Evolutionary conservation across 352 stramenopile genomes (phyloP).

Genomic region (Stephanocyclus meneghinianus): DNA sequence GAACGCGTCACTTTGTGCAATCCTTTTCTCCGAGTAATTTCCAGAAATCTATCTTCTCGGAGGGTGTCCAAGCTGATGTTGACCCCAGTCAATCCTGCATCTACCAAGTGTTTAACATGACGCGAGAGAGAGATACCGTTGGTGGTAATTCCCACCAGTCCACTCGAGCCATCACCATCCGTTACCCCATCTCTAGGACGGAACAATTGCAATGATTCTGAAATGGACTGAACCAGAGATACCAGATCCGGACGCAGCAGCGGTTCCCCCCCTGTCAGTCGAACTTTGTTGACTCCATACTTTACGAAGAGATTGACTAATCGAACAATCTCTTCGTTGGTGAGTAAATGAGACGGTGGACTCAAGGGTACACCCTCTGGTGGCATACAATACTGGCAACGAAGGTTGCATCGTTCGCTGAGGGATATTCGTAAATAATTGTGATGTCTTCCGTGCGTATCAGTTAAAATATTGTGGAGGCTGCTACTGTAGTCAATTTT

Average conservation of each 20-base stretch:
- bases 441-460: slow-evolving; percentile 89
- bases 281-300: slow-evolving; percentile 89
- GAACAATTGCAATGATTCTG: slow-evolving; percentile 20
- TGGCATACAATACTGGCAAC: slow-evolving; percentile 97
- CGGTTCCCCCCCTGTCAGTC: slow-evolving; percentile 94
- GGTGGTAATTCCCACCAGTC: slow-evolving; percentile 91
- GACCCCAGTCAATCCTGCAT: slow-evolving; percentile 87
- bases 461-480: slow-evolving; percentile 66
- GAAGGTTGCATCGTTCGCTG: slow-evolving; percentile 94
- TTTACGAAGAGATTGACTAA: slow-evolving; percentile 88
- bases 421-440: slow-evolving; percentile 95
- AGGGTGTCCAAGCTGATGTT: slow-evolving; percentile 97
- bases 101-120: slow-evolving; percentile 85
- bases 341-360: slow-evolving; percentile 81
- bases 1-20: slow-evolving; percentile 86
- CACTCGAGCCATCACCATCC: neutral
- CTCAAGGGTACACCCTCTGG: slow-evolving; percentile 89
- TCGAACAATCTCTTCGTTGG: slow-evolving; percentile 89
- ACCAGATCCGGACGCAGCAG: slow-evolving; percentile 82
- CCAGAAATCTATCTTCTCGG: slow-evolving; percentile 87
- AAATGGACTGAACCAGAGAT: slow-evolving; percentile 72
- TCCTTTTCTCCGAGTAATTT: slow-evolving; percentile 90
- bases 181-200: neutral
- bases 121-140: slow-evolving; percentile 92
- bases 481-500: slow-evolving; percentile 1